Base-by-base conservation (phyloP, 2,329 filamentous ascomycete species). In the Aspergillus luchuensis region DNA sequence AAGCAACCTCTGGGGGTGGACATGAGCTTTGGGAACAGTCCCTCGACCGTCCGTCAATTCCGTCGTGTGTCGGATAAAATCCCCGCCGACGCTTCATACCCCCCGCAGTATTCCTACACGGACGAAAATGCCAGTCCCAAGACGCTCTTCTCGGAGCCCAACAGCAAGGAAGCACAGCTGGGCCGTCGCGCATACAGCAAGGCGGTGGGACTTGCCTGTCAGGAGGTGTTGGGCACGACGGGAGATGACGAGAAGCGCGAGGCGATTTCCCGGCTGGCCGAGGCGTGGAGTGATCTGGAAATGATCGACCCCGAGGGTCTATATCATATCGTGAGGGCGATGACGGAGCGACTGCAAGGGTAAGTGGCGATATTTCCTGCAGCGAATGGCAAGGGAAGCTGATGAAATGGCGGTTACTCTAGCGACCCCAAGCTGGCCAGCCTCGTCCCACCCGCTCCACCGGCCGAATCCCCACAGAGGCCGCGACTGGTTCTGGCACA, bases 1-100 rank as follows among this genome's bases (percentile, higher is more conserved):
- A 92, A 91, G 76, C 89, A 91, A 65, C 93, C 94, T 0, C 83
- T 97, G 2, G 92, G 92, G 58, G 85, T 95, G 1, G 92, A 98
- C 71, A 89, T 96, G 82, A 96, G 90, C 5, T 98, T 96, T 77
- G 95, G 94, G 55, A 98, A 98, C 76, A 90, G 89, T 7, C 91
- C 91, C 1, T 97, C 94, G 1, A 97, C 93, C 15, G 91, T 96
- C 66, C 89, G 93, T 57, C 89, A 96, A 56, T 98, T 97, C 81
- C 91, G 91, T 65, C 87, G 94, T 23, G 92, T 96, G 0, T 95
- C 93, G 0, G 90, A 91, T 69, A 80, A 81, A 83, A 67, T 87
- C 82, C 21, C 70, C 3, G 58, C 56, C 11, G 69, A 72, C 25
- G 57, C 66, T 17, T 63, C 66, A 1, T 71, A 70, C 39, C 56